These are phyloP conservation scores for Fusarium sp. DNA, from an alignment of 2,329 filamentous ascomycete species.

Conservation along the genomic window DNA sequence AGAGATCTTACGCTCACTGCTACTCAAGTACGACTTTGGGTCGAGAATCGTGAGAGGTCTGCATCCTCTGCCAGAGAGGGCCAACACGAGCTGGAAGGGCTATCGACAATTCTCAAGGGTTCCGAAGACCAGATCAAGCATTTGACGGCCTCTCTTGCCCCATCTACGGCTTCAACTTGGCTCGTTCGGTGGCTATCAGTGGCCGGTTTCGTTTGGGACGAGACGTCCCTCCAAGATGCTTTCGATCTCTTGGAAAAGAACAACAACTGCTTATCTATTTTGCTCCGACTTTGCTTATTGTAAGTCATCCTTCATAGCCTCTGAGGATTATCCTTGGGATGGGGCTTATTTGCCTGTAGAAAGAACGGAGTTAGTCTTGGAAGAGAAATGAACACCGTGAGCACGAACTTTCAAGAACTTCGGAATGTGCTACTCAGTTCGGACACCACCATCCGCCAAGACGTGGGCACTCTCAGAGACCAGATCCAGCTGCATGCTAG, in stretches of 20 bases:
- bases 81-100: not conserved
- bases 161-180: not conserved
- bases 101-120: not conserved
- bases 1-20: not conserved
- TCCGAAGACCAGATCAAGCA: not conserved
- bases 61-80: not conserved
- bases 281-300: not conserved
- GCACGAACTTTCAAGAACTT: not conserved
- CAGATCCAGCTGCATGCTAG: not conserved
- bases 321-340: not conserved
- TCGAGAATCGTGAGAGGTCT: not conserved
- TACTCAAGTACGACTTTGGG: not conserved
- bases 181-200: not conserved
- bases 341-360: not conserved
- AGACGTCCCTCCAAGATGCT: not conserved
- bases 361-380: not conserved
- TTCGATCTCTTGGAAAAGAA: not conserved
- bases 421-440: not conserved
- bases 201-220: not conserved
- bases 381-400: not conserved
- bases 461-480: not conserved
- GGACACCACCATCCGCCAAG: not conserved
- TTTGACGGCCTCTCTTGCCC: not conserved
- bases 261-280: not conserved
- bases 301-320: not conserved